These are phyloP conservation scores for Elongisporangium anandrum DNA, from an alignment of 352 stramenopile genomes.

Conservation along the genomic window DNA sequence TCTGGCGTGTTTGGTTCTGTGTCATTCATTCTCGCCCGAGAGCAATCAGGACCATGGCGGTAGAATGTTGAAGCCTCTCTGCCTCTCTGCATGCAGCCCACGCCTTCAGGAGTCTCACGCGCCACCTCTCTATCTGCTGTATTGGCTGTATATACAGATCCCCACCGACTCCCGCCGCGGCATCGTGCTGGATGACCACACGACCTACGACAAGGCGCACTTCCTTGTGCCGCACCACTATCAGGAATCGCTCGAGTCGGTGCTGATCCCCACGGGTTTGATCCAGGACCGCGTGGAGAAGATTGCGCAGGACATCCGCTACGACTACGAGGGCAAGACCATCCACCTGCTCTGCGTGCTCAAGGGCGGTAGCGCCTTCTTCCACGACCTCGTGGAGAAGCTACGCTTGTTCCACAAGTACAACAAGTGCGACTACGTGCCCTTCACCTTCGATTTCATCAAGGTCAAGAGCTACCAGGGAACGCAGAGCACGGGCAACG, in stretches of 20 bases:
- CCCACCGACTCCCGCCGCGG: conserved; percentile 28
- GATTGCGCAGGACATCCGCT: conserved; percentile 87
- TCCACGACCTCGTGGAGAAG: conserved; percentile 85
- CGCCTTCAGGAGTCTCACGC: background rate
- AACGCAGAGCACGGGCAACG: conserved; percentile 86
- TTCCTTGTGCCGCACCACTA: conserved; percentile 84
- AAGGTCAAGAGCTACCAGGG: conserved; percentile 95
- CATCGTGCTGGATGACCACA: conserved; percentile 61
- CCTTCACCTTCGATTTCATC: conserved; percentile 94
- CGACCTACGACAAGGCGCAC: conserved; percentile 62
- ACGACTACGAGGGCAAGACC: conserved; percentile 86
- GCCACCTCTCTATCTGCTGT: too few relatives aligned
- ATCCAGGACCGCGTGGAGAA: conserved; percentile 92
- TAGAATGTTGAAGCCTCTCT: background rate
- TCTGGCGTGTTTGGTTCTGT: background rate
- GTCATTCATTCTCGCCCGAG: background rate
- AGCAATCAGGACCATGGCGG: background rate
- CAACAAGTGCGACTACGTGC: conserved; percentile 85
- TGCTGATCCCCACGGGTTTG: conserved; percentile 88
- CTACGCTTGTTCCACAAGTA: conserved; percentile 84
- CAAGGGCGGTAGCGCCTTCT: conserved; percentile 89
- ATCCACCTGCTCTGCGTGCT: conserved; percentile 91
- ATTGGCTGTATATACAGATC: too few relatives aligned
- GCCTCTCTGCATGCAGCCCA: background rate
- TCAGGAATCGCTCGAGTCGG: conserved; percentile 69